A percentile compares a stretch with the other conserved stretches of the same genome.
phyloP scores from a whole-genome alignment of 2,329 filamentous ascomycete genomes.

The Cytospora paraplurivora region DNA sequence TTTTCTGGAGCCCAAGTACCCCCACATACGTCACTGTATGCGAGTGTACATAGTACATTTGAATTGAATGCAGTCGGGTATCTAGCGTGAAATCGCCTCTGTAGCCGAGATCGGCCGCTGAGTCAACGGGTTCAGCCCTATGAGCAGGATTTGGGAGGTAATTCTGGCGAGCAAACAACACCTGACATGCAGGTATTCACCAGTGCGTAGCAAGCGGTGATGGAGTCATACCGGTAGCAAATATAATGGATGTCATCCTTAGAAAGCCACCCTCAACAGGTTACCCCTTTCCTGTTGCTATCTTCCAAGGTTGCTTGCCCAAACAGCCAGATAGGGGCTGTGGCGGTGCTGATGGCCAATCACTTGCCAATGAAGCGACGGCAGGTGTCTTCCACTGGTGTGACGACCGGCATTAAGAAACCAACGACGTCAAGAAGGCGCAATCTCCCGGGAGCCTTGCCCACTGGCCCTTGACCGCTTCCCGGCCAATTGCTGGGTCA shows the following conservation, averaged over 20 bases:
- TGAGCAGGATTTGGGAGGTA: neutral
- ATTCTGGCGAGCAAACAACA: neutral
- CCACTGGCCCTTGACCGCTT: slow-evolving; percentile 23
- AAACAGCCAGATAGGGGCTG: neutral
- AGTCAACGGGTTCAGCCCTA: slow-evolving; percentile 8
- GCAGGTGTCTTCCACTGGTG: neutral
- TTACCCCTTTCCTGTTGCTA: neutral
- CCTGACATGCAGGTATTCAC: neutral
- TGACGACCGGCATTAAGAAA: neutral
- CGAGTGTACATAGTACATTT: slow-evolving; percentile 23
- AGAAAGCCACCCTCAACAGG: neutral
- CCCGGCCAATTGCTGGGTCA: slow-evolving; percentile 21
- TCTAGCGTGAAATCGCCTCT: slow-evolving; percentile 9
- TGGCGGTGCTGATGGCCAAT: slow-evolving; percentile 15
- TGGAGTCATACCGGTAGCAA: neutral
- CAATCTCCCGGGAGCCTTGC: slow-evolving; percentile 5
- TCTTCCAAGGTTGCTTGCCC: neutral
- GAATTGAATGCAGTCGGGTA: neutral
- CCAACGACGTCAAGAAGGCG: slow-evolving; percentile 15
- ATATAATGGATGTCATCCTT: neutral
- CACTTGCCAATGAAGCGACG: slow-evolving; percentile 3
- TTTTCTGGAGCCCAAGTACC: slow-evolving; percentile 15
- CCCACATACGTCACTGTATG: slow-evolving; percentile 9
- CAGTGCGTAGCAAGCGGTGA: neutral
- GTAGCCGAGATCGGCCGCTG: slow-evolving; percentile 27